Evolutionary conservation across 495 filamentous ascomycete species (phyloP), one percentile per base, ranked within the genome.

Genomic region (Astrothelium macrocarpum): DNA sequence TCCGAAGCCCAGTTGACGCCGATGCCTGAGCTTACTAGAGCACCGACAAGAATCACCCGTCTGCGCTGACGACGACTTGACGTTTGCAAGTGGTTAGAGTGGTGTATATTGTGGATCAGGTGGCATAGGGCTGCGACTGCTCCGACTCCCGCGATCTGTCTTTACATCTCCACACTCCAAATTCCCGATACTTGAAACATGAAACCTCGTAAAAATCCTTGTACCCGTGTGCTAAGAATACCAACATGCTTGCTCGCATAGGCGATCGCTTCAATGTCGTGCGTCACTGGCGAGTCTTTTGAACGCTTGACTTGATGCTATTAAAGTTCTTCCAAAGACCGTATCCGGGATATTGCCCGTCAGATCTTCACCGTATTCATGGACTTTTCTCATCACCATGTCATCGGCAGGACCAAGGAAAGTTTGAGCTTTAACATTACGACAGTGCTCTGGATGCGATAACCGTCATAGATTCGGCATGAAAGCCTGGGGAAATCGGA

Each of bases 141-240:
- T 56, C 49, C 23, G 25, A 56, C 49, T 9, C 26, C 49, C 49
- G 2, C 26, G 25, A 56, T 29, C 49, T 56, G 49, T 5, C 49
- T 56, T 16, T 16, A 26, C 11, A 7, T 56, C 49, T 25, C 49
- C 49, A 56, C 49, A 9, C 20, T 56, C 25, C 20, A 49, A 49
- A 16, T 49, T 18, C 1, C 45, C 45, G 45, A 56, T 9, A 16
- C 7, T 20, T 20, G 10, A 11, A 11, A 56, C 49, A 5, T 56
- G 20, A 56, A 56, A 56, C 49, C 25, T 25, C 23, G 20, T 56
- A 25, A 28, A 56, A 25, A 56, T 56, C 49, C 9, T 56, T 28
- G 23, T 25, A 16, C 7, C 49, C 25, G 49, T 56, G 12, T 56
- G n/a, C 49, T 56, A 56, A 56, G 49, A 56, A 56, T 56, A 56